Conservation (phyloP, 192 early-diverging fungal genomes). For the Backusella luteola region DNA sequence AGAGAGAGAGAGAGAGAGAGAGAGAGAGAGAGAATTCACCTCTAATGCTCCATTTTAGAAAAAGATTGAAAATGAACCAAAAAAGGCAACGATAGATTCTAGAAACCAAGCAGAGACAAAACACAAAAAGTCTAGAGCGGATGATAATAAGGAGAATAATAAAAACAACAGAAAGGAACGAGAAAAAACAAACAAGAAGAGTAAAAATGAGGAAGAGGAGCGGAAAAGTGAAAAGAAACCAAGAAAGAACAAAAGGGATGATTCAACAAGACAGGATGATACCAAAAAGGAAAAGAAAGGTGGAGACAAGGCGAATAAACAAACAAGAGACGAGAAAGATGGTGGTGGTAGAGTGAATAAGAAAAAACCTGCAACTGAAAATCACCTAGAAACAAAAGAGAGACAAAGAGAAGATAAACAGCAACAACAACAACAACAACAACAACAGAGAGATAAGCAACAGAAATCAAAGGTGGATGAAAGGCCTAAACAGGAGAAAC, state of each 20-base stretch:
- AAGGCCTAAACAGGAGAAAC: not conserved
- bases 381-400: not conserved
- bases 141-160: not conserved
- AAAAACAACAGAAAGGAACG: not conserved
- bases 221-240: not conserved
- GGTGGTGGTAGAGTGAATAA: not conserved
- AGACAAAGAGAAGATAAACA: not conserved
- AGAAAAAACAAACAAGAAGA: not conserved
- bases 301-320: not conserved
- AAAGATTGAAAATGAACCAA: not conserved
- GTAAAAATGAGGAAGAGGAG: not conserved
- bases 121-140: not conserved
- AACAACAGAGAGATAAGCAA: not conserved
- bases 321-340: not conserved
- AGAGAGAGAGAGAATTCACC: no score
- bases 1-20: no score
- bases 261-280: not conserved
- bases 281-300: not conserved
- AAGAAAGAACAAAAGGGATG: not conserved
- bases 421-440: not conserved
- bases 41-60: not conserved
- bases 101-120: not conserved
- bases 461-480: not conserved
- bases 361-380: not conserved
- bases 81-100: not conserved